Evolutionary conservation across 2,329 filamentous ascomycete genomes (phyloP).

Genomic region (Ambrosiella beaveri): DNA sequence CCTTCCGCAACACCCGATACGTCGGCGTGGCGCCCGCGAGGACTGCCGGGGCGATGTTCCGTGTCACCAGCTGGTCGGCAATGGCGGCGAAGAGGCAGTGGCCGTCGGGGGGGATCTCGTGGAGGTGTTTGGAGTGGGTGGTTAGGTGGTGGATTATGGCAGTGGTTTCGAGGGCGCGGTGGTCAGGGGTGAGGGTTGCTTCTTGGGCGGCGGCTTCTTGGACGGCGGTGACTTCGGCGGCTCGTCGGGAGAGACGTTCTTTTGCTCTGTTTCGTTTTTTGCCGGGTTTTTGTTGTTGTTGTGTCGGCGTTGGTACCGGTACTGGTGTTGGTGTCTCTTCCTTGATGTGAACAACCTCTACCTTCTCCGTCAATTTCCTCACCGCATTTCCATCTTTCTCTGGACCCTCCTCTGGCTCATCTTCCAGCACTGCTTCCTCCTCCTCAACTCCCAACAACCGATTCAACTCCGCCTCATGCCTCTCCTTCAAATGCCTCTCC

Average conservation of each 20-base stretch:
- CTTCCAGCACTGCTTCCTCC: neutral
- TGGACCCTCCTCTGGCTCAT: slow-evolving; percentile 13
- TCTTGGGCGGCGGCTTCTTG: slow-evolving; percentile 50
- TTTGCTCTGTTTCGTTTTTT: slow-evolving; percentile 86
- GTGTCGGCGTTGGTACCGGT: neutral
- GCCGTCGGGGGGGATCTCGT: slow-evolving; percentile 73
- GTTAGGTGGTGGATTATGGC: slow-evolving; percentile 53
- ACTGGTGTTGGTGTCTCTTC: slow-evolving; percentile 10
- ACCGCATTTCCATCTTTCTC: slow-evolving; percentile 10
- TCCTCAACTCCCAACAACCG: slow-evolving; percentile 19
- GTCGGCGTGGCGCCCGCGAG: slow-evolving; percentile 15
- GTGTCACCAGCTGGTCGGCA: slow-evolving; percentile 52
- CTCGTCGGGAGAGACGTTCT: slow-evolving; percentile 73
- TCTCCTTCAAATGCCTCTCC: slow-evolving; percentile 48
- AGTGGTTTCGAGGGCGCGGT: slow-evolving; percentile 50
- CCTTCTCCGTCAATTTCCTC: slow-evolving; percentile 14
- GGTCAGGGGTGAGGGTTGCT: slow-evolving; percentile 56
- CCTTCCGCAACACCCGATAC: slow-evolving; percentile 37
- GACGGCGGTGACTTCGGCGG: slow-evolving; percentile 49
- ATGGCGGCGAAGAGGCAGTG: slow-evolving; percentile 90
- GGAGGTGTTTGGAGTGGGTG: slow-evolving; percentile 48
- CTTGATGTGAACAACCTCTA: neutral
- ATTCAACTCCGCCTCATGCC: slow-evolving; percentile 44
- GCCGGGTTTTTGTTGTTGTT: slow-evolving; percentile 16
- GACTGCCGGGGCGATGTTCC: slow-evolving; percentile 23